Evolutionary conservation across 495 filamentous ascomycete genomes (phyloP).

Genomic region (Tuber brumale): DNA sequence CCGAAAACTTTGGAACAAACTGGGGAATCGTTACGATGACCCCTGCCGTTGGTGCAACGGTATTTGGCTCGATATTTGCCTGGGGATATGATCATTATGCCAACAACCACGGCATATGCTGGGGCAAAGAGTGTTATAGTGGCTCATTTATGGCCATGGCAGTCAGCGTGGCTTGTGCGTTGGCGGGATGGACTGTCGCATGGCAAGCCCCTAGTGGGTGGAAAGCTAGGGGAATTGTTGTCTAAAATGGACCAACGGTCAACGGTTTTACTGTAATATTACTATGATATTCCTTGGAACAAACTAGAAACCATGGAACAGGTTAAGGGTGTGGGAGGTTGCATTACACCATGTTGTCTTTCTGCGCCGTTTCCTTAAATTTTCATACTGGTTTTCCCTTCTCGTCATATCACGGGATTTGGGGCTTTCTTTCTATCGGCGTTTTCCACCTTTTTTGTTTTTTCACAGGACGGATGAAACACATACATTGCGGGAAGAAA

Average conservation of each 20-base stretch:
- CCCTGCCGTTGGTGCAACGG: slow-evolving; percentile 74
- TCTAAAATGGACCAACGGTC: slow-evolving; percentile 46
- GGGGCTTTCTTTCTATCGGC: neutral
- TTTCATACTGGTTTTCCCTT: neutral
- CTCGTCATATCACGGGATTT: neutral
- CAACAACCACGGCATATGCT: slow-evolving; percentile 44
- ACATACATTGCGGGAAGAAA: neutral
- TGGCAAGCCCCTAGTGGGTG: slow-evolving; percentile 75
- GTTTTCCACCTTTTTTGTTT: neutral
- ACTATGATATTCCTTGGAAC: neutral
- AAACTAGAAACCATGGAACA: neutral
- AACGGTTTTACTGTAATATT: neutral
- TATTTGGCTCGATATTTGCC: slow-evolving; percentile 83
- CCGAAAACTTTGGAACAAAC: slow-evolving; percentile 97
- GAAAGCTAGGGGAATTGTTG: slow-evolving; percentile 65
- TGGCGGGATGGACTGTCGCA: slow-evolving; percentile 64
- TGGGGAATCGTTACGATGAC: slow-evolving; percentile 94
- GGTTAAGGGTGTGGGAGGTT: neutral
- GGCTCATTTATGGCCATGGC: slow-evolving; percentile 75
- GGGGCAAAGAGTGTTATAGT: slow-evolving; percentile 74
- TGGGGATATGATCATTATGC: slow-evolving; percentile 61
- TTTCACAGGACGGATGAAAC: neutral
- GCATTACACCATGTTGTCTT: neutral
- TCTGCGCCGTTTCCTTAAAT: neutral
- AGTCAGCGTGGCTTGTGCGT: slow-evolving; percentile 69